phyloP scores from a whole-genome alignment of 192 early-diverging fungal genomes.

The Gamsiella multidivaricata region DNA sequence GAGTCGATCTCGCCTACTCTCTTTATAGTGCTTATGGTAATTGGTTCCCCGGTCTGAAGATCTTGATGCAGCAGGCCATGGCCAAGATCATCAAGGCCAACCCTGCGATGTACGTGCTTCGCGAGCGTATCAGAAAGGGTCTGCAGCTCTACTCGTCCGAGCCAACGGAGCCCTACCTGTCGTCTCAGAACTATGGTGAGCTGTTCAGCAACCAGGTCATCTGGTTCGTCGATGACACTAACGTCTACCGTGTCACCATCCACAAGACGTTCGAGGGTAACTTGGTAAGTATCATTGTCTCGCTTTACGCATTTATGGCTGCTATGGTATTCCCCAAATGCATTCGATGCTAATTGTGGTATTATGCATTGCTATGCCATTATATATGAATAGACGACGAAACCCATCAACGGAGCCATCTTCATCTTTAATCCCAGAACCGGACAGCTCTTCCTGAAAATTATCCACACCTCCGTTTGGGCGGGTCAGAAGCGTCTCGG shows the following conservation, averaged over 20 bases:
- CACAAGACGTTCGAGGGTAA: constrained; percentile 99
- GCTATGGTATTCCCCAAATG: too few species aligned
- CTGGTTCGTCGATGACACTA: constrained; percentile 99
- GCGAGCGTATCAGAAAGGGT: constrained; percentile 98
- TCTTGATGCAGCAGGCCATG: constrained; percentile 96
- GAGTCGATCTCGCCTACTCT: constrained; percentile 98
- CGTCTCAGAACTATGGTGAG: constrained; percentile 95
- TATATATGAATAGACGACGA: constrained; percentile 74
- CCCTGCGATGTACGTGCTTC: constrained; percentile 95
- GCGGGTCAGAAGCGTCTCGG: constrained; percentile 99
- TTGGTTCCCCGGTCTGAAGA: constrained; percentile 99
- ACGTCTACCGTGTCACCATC: constrained; percentile 99
- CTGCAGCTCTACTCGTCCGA: constrained; percentile 98
- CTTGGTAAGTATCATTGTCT: constrained; percentile 62
- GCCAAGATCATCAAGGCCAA: constrained; percentile 99
- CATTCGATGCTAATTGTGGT: neutral
- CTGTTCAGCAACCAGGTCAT: constrained; percentile 98
- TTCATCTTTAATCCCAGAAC: constrained; percentile 99
- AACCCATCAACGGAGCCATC: constrained; percentile 99
- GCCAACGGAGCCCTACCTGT: constrained; percentile 97
- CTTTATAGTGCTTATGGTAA: constrained; percentile 95
- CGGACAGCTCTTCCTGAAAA: constrained; percentile 98
- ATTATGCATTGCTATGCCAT: neutral
- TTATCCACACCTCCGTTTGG: constrained; percentile 99
- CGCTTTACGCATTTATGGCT: neutral